phyloP scores from a whole-genome alignment of 2,329 filamentous ascomycete species.

The Aspergillus intermedius region DNA sequence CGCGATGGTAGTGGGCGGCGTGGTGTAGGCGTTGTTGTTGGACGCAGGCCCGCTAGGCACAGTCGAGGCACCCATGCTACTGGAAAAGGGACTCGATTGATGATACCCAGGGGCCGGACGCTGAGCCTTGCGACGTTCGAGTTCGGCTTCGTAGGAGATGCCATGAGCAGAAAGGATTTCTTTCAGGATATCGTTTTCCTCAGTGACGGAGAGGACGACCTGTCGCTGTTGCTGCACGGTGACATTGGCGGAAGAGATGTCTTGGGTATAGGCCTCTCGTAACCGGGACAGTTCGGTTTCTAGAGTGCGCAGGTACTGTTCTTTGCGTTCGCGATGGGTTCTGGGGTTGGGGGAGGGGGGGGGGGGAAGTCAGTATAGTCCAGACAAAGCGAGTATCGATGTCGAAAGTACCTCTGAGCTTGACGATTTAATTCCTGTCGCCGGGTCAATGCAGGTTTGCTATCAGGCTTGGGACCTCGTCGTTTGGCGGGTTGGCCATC shows the following conservation, averaged over 20 bases:
- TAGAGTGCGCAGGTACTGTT: slow-evolving; percentile 88
- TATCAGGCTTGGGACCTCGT: slow-evolving; percentile 91
- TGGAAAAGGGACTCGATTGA: slow-evolving; percentile 37
- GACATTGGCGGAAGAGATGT: slow-evolving; percentile 50
- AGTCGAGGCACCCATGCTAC: slow-evolving; percentile 33
- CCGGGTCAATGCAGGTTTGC: slow-evolving; percentile 85
- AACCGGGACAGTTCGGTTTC: slow-evolving; percentile 86
- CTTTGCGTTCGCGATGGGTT: slow-evolving; percentile 93
- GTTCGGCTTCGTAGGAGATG: slow-evolving; percentile 49
- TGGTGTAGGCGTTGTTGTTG: slow-evolving; percentile 21
- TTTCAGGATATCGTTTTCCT: slow-evolving; percentile 74
- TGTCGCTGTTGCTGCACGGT: slow-evolving; percentile 62
- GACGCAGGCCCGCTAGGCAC: slow-evolving; percentile 15
- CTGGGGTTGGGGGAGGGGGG: slow-evolving; percentile 43
- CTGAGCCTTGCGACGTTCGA: slow-evolving; percentile 33
- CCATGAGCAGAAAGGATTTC: slow-evolving; percentile 54
- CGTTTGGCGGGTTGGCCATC: slow-evolving; percentile 84
- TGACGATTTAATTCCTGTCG: slow-evolving; percentile 92
- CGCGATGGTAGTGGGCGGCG: slow-evolving; percentile 29
- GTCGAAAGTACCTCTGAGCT: slow-evolving; percentile 67
- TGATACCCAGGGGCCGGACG: slow-evolving; percentile 20
- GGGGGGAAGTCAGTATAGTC: not conserved
- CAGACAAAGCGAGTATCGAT: not conserved
- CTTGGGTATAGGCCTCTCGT: slow-evolving; percentile 67
- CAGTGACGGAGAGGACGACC: slow-evolving; percentile 61